Evolutionary conservation across 208 protist genomes (phyloP), one percentile per base, ranked within the genome.

Genomic region (Trypanosoma cruzi): DNA sequence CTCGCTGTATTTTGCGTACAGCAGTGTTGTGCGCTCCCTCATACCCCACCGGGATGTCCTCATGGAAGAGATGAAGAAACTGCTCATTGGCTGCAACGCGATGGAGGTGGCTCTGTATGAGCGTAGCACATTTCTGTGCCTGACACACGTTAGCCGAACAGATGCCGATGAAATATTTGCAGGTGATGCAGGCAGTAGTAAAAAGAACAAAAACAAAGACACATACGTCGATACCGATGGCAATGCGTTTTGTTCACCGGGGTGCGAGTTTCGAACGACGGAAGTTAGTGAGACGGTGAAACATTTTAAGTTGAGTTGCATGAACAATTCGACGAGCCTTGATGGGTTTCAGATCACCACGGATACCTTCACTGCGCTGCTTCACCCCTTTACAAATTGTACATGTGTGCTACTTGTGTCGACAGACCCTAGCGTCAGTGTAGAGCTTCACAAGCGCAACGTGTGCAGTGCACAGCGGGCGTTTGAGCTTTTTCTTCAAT

Each of bases 61-160:
- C 3, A 87, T 99, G 67, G 58, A 75, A 22, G 90, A 97, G 26
- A 90, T 99, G 56, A 73, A 92, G 29, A 88, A 87, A 32, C 97
- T 99, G 69, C 94, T 94, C 26, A 48, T 90, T 6, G 92, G 97
- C 49, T 99, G 98, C 74, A 90, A 99, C 64, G 98, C 98, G 0
- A 96, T 98, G 46, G 98, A 99, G 82, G 98, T 99, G 26, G 98
- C 99, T 0, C 79, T 99, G 34, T 99, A 99, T 84, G 98, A 99
- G 79, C 88, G 88, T 34, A 97, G 94, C 60, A 99, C 98, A 2
- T 99, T 99, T 74, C 78, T 99, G 0, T 98, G 98, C 36, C 96
- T 99, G 37, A 90, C 93, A 32, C 96, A 99, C 80, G 82, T 97
- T 31, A 97, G 72, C 44, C 84, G 85, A 26, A 74, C 65, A 22